These are phyloP conservation scores for Russula olivacea DNA, from an alignment of 768 basidiomycete genomes.

Conservation along the genomic window DNA sequence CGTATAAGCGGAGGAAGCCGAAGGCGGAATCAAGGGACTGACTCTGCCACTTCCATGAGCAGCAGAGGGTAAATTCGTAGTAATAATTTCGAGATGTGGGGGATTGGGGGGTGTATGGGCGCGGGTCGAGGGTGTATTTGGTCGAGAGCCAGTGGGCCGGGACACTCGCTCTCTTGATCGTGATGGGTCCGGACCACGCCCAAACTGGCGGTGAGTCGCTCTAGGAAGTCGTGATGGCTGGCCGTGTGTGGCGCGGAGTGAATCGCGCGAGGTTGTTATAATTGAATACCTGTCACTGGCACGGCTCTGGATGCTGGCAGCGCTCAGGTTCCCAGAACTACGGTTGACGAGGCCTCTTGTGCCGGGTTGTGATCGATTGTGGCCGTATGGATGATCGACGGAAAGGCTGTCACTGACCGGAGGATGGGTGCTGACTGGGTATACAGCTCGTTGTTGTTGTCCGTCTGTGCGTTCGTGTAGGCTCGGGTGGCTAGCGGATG, in stretches of 20 bases:
- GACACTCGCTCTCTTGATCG: background rate
- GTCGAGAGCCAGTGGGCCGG: background rate
- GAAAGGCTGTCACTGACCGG: background rate
- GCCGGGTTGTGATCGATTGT: background rate
- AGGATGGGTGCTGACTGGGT: background rate
- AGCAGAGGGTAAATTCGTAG: background rate
- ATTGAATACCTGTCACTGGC: slow-evolving; percentile 13
- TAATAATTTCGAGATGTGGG: slow-evolving; percentile 2
- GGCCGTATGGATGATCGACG: background rate
- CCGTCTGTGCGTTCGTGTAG: background rate
- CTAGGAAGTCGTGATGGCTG: background rate
- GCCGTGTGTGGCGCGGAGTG: background rate
- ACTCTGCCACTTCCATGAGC: background rate
- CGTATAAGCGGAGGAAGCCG: background rate
- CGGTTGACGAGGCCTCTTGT: background rate
- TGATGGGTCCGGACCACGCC: background rate
- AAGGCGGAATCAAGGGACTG: background rate
- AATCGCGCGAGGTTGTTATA: slow-evolving; percentile 1
- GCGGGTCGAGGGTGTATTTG: background rate
- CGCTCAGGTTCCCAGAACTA: slow-evolving; percentile 3
- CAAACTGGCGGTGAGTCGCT: slow-evolving; percentile 9
- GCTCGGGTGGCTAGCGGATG: slow-evolving; percentile 6
- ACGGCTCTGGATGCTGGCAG: slow-evolving; percentile 5
- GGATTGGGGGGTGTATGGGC: background rate
- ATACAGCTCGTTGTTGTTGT: background rate